Percentiles rank a stretch among this genome's conserved stretches.
Conservation (phyloP, 2,329 filamentous ascomycete genomes). For the Aspergillus fructus region DNA sequence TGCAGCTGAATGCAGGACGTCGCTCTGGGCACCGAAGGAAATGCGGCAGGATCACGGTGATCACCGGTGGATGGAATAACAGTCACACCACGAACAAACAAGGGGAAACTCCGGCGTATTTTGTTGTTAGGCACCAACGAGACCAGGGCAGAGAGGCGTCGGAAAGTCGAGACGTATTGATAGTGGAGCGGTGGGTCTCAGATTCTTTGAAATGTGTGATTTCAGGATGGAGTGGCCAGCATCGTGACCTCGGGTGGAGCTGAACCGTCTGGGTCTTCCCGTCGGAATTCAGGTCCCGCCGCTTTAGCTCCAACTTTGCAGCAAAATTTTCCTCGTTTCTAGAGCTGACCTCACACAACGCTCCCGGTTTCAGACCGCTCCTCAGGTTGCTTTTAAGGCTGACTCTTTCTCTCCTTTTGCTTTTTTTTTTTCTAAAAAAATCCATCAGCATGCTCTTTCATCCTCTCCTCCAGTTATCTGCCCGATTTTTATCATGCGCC, state of each 20-base stretch:
- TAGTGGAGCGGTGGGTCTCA: not conserved
- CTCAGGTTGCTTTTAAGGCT: conserved; percentile 9
- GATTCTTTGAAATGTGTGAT: no score
- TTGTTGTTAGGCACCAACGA: not conserved
- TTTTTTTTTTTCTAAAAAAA: not conserved
- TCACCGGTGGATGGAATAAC: not conserved
- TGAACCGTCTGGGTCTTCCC: not conserved
- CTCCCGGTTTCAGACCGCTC: conserved; percentile 1
- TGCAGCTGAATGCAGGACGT: not conserved
- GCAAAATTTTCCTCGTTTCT: conserved; percentile 12
- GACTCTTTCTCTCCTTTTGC: conserved; percentile 4
- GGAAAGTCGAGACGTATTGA: no score
- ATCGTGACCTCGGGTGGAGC: not conserved
- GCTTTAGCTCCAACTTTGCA: conserved; percentile 8
- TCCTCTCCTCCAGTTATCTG: conserved; percentile 21
- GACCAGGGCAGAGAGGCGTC: not conserved
- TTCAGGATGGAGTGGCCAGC: not conserved
- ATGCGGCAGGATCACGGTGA: not conserved
- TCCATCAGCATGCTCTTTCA: conserved; percentile 13
- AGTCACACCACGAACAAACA: not conserved
- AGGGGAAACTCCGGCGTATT: not conserved
- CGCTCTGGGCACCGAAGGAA: not conserved
- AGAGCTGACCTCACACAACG: conserved; percentile 16
- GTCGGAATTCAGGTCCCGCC: not conserved
- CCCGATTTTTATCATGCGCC: conserved; percentile 22